These are phyloP conservation scores for Arctium lappa DNA, from an alignment of 129 eudicot genomes.

Conservation along the genomic window DNA sequence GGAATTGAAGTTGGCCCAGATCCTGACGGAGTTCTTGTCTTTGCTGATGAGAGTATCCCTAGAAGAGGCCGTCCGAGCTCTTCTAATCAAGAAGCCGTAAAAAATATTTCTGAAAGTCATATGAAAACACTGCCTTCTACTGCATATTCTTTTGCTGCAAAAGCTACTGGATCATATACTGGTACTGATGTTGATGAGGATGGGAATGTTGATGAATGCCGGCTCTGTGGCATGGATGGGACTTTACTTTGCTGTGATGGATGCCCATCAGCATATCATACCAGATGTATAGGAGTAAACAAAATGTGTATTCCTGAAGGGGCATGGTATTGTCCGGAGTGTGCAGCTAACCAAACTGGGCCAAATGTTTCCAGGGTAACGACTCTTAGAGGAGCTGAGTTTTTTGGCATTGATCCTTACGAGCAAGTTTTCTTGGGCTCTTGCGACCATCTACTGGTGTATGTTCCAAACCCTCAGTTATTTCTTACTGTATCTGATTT, in stretches of 20 bases:
- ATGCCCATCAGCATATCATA: conserved; percentile 90
- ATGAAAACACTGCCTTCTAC: conserved; percentile 20
- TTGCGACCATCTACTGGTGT: conserved; percentile 87
- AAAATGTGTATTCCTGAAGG: conserved; percentile 76
- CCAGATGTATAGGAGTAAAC: conserved; percentile 86
- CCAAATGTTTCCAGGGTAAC: conserved; percentile 60
- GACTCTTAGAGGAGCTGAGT: conserved; percentile 64
- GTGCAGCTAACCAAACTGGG: conserved; percentile 50
- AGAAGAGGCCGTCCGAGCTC: conserved; percentile 58
- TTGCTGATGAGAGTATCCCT: conserved; percentile 39
- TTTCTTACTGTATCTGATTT: neutral
- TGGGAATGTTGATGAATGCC: conserved; percentile 91
- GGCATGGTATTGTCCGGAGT: conserved; percentile 93
- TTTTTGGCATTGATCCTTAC: conserved; percentile 74
- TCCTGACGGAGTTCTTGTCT: conserved; percentile 34
- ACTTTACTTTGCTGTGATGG: conserved; percentile 94
- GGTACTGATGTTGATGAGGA: conserved; percentile 50
- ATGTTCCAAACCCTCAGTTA: conserved; percentile 33
- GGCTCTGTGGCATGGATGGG: conserved; percentile 98
- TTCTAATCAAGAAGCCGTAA: conserved; percentile 38
- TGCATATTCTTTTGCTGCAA: conserved; percentile 25
- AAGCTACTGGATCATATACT: conserved; percentile 22
- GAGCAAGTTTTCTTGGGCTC: conserved; percentile 85
- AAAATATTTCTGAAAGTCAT: conserved; percentile 30
- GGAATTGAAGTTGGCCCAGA: conserved; percentile 69